A percentile compares a stretch with the other conserved stretches of the same genome.
These are phyloP conservation scores for Xylariaceae sp. DNA, from an alignment of 2,329 filamentous ascomycete species.

Conservation along the genomic window DNA sequence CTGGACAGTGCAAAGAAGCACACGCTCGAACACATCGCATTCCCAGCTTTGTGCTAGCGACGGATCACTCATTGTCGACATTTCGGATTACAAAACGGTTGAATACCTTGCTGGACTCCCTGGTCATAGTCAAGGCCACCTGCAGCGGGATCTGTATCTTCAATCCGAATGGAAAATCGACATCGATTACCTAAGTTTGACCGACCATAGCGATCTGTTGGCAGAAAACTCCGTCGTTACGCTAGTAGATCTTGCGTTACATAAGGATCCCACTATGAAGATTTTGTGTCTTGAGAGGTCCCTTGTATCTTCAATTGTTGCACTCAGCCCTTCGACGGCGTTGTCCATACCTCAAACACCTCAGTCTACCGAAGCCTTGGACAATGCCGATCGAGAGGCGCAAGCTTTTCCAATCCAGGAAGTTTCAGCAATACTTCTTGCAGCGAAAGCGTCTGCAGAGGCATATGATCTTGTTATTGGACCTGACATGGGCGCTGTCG, in stretches of 20 bases:
- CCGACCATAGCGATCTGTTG: not conserved
- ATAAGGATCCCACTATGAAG: not conserved
- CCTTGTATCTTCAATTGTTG: too few relatives aligned
- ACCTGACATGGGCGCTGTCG: too few relatives aligned
- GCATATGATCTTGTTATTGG: too few relatives aligned
- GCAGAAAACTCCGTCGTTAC: not conserved
- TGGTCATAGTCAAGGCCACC: not conserved
- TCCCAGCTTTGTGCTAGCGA: not conserved
- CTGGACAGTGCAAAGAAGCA: not conserved
- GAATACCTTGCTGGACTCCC: not conserved
- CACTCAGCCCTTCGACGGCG: too few relatives aligned
- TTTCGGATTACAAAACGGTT: not conserved
- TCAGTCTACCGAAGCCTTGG: too few relatives aligned
- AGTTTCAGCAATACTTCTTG: too few relatives aligned
- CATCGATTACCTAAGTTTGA: not conserved
- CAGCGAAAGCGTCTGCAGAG: too few relatives aligned
- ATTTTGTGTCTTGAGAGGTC: not conserved
- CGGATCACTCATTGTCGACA: not conserved
- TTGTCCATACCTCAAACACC: too few relatives aligned
- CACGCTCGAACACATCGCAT: not conserved
- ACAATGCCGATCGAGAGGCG: too few relatives aligned
- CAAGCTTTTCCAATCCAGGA: too few relatives aligned
- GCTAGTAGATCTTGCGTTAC: not conserved
- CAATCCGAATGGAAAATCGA: conserved; percentile 5
- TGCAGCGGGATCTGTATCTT: not conserved